A percentile compares a stretch with the other conserved stretches of the same genome.
These are phyloP conservation scores for Rhamnella rubrinervis DNA, from an alignment of 331 rosid genomes.

Conservation along the genomic window DNA sequence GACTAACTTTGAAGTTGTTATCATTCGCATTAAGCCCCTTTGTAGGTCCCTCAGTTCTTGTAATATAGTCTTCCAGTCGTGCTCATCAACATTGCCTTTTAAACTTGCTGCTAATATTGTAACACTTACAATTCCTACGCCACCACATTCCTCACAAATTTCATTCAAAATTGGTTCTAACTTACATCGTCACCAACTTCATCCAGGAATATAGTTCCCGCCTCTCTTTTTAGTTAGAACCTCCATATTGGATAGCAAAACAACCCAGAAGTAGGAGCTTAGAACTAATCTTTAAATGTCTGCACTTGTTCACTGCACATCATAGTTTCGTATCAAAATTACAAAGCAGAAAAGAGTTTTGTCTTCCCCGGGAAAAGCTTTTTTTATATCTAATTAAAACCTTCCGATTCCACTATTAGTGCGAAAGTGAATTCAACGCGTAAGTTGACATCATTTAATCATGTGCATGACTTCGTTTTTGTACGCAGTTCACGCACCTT, in stretches of 20 bases:
- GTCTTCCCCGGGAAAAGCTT: too few relatives aligned
- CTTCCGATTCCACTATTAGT: too few relatives aligned
- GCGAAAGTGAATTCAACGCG: too few relatives aligned
- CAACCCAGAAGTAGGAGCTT: conserved; percentile 1
- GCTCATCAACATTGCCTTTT: conserved; percentile 10
- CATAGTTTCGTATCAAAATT: too few relatives aligned
- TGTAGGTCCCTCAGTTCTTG: conserved; percentile 1
- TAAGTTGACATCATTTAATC: too few relatives aligned
- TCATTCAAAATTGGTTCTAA: conserved; percentile 11
- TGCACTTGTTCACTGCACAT: too few relatives aligned
- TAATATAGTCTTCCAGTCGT: conserved; percentile 20
- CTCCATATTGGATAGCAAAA: conserved; percentile 6
- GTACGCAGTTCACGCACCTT: too few relatives aligned
- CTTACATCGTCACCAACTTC: background rate
- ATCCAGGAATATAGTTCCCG: conserved; percentile 14
- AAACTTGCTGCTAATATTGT: conserved; percentile 11
- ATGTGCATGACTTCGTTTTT: too few relatives aligned
- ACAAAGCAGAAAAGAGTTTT: too few relatives aligned
- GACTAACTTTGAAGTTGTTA: background rate
- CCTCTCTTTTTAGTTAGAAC: conserved; percentile 20
- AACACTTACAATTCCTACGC: conserved; percentile 14
- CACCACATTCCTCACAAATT: conserved; percentile 12
- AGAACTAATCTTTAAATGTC: too few relatives aligned
- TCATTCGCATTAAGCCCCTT: conserved; percentile 1
- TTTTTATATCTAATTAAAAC: too few relatives aligned